A percentile compares a stretch with the other conserved stretches of the same genome.
phyloP scores from a whole-genome alignment of 805 yeast species.

The Nadsonia fulvescens region DNA sequence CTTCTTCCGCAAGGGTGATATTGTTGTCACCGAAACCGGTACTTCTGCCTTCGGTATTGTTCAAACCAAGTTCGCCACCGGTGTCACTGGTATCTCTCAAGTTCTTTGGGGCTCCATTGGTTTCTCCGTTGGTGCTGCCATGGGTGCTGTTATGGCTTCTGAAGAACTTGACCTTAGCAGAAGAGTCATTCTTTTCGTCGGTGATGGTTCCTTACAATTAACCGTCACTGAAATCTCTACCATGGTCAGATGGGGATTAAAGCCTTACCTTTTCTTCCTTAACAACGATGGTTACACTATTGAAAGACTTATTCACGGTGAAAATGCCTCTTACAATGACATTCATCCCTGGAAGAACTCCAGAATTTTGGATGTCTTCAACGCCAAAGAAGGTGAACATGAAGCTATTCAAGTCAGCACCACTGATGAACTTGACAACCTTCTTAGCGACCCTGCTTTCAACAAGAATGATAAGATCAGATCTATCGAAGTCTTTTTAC shows the following conservation, averaged over 20 bases:
- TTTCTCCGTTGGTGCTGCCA: slow-evolving; percentile 43
- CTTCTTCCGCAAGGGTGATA: slow-evolving; percentile 38
- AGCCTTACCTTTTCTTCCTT: slow-evolving; percentile 40
- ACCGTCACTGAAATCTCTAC: slow-evolving; percentile 50
- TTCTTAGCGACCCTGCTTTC: slow-evolving; percentile 25
- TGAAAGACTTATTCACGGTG: slow-evolving; percentile 44
- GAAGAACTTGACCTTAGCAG: slow-evolving; percentile 27
- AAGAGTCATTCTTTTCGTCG: slow-evolving; percentile 42
- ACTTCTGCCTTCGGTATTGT: slow-evolving; percentile 46
- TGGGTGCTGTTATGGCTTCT: slow-evolving; percentile 44
- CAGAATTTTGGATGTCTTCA: slow-evolving; percentile 31
- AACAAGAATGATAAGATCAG: slow-evolving; percentile 27
- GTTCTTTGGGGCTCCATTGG: slow-evolving; percentile 53
- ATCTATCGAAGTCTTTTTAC: slow-evolving; percentile 38
- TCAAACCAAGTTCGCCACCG: slow-evolving; percentile 35
- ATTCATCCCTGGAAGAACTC: slow-evolving; percentile 45
- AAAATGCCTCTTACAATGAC: slow-evolving; percentile 36
- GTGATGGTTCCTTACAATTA: slow-evolving; percentile 53
- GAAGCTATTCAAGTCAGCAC: slow-evolving; percentile 26
- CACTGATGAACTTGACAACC: slow-evolving; percentile 29
- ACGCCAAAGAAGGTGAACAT: slow-evolving; percentile 30
- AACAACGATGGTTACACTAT: slow-evolving; percentile 53
- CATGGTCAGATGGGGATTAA: slow-evolving; percentile 33
- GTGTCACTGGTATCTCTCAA: slow-evolving; percentile 37
- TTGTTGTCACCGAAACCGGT: slow-evolving; percentile 46